Evolutionary conservation across 805 yeast species (phyloP), one percentile per base, ranked within the genome.

Genomic region (Priceomyces medius): DNA sequence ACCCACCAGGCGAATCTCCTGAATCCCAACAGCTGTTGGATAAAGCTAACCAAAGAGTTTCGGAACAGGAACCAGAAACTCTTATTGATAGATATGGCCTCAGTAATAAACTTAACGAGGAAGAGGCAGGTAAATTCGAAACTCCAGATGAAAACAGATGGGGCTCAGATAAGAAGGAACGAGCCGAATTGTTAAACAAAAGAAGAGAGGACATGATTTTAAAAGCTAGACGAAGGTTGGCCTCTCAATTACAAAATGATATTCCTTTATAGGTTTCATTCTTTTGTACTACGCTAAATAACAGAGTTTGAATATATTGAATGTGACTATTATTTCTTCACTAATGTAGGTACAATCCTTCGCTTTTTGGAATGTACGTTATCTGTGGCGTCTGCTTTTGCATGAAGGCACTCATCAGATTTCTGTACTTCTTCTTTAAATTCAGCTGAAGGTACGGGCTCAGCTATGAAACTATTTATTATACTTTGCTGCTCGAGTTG

Each of bases 161-260:
- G 66, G 59, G 63, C 2, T 35, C 46, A 4, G 53, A 46, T 32
- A 51, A 55, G 37, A 39, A 47, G 19, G 59, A 56, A 31, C 46
- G 59, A 40, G 33, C 34, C n/a, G 35, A 44, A 20, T 44, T 53
- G n/a, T 49, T 63, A 26, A 50, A 44, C 16, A 54, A 61, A 44
- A 66, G 63, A 46, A 56, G 67, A 38, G 64, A 64, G 45, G 66
- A 68, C 23, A 70, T 71, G 75, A 68, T 71, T 26, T 49, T 66
- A 31, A 58, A 56, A 20, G 76, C 76, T 2, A 57, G 76, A 44
- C 59, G 55, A 45, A 74, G 83, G 56, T 66, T 88, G 59, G 77
- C 64, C 31, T 42, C 56, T 21, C 66, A 61, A 40, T 56, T 66
- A 47, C 46, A 51, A 23, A 63, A 63, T 43, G 67, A 63, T 36